Percentiles rank a stretch among this genome's conserved stretches.
Conservation (phyloP, 805 yeast species). For the Metschnikowia hibisci region DNA sequence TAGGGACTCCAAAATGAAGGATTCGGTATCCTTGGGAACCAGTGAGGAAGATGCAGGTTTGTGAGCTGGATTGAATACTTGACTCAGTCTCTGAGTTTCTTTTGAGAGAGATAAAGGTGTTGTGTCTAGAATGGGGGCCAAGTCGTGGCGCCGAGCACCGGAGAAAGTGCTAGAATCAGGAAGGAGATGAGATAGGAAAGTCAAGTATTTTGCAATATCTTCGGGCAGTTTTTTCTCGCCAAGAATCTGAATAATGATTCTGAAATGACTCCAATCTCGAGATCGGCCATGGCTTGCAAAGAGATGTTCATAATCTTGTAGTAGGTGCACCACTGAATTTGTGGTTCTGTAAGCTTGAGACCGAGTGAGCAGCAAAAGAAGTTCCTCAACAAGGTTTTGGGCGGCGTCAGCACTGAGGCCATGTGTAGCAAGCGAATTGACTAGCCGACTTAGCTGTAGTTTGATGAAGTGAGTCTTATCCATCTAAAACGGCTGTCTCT, state of each 20-base stretch:
- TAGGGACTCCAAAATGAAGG: slow-evolving; percentile 43
- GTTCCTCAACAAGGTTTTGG: slow-evolving; percentile 29
- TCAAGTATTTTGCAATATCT: slow-evolving; percentile 34
- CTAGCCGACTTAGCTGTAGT: slow-evolving; percentile 32
- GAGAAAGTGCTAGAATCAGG: slow-evolving; percentile 3
- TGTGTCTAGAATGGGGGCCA: neutral
- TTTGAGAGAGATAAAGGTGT: neutral
- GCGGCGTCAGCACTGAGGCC: slow-evolving; percentile 35
- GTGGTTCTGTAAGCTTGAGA: slow-evolving; percentile 2
- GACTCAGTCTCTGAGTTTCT: neutral
- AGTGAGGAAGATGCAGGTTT: neutral
- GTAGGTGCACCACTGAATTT: slow-evolving; percentile 18
- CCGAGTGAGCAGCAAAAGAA: slow-evolving; percentile 12
- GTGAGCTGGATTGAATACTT: neutral
- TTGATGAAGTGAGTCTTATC: slow-evolving; percentile 29
- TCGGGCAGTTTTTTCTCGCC: slow-evolving; percentile 25
- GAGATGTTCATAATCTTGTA: slow-evolving; percentile 20
- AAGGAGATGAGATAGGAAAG: slow-evolving; percentile 22
- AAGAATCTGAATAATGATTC: slow-evolving; percentile 27
- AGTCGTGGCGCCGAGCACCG: slow-evolving; percentile 1
- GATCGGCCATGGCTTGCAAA: slow-evolving; percentile 26
- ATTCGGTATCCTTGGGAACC: slow-evolving; percentile 4
- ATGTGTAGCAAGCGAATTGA: slow-evolving; percentile 33
- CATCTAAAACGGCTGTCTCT: slow-evolving; percentile 21
- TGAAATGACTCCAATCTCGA: slow-evolving; percentile 34